Evolutionary conservation across 768 basidiomycete genomes (phyloP), one percentile per base, ranked within the genome.

Genomic region (Hericium coralloides): DNA sequence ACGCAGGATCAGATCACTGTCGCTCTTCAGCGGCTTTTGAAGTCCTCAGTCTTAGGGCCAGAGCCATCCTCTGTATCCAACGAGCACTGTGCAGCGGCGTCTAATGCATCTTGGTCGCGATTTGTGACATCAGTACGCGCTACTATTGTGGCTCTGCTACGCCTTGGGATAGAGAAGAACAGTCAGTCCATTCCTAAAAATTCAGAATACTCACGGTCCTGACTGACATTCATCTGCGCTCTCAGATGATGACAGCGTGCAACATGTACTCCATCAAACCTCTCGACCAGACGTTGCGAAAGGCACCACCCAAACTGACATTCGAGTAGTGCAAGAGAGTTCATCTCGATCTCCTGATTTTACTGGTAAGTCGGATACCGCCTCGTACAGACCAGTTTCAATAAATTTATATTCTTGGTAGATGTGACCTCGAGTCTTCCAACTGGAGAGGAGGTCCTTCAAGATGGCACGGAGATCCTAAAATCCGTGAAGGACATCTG

Each of bases 141-240:
- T 14, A 23, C 38, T 12, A 26, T 43, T 7, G 53, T 45, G 23
- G 38, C 53, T 5, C 3, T 45, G 5, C 9, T 54, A 15, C 22
- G 18, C 12, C 38, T 54, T 12, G 53, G 53, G 12, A n/a, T 54
- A n/a, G 53, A 54, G 39, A 54, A 54, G 41, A 54, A 54, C 43
- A 22, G 53, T 54, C 20, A 31, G 53, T 31, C 10, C 31, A 8
- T 31, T 31, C 31, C 1, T 23, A 3, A 23, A 22, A 17, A 15
- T 43, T 38, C 17, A 12, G 3, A 3, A 17, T 41, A 9, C n/a
- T 23, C 14, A 23, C 17, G 6, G 4, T 25, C 12, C 15, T 54
- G 6, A 17, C 25, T n/a, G 20, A 31, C 23, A 15, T n/a, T 20
- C 15, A 31, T 14, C 17, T 39, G 20, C 37, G 10, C 8, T 0